These are phyloP conservation scores for Gardenia jasminoides DNA, from an alignment of 257 asterid species.

Conservation along the genomic window DNA sequence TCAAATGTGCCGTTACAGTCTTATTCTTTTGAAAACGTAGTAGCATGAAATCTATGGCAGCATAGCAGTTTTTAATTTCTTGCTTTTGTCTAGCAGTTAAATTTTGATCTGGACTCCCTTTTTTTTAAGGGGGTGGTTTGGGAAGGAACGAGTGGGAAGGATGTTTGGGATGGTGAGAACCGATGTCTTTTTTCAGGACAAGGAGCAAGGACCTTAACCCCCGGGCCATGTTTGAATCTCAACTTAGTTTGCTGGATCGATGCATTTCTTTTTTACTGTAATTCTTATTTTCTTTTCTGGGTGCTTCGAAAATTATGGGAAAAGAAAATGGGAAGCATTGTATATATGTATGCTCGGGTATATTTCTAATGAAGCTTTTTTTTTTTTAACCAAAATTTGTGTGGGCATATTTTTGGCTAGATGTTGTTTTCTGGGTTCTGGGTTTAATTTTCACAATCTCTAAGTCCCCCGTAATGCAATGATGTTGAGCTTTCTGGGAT, in stretches of 20 bases:
- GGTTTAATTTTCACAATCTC: neutral
- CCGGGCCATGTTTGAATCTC: neutral
- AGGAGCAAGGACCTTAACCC: too few relatives aligned
- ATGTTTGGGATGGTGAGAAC: too few relatives aligned
- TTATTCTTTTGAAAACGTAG: too few relatives aligned
- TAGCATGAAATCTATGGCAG: too few relatives aligned
- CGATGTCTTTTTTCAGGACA: too few relatives aligned
- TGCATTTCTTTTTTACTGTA: neutral
- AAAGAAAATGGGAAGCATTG: neutral
- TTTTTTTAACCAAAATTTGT: neutral
- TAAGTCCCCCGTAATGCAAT: neutral
- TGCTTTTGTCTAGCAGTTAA: neutral
- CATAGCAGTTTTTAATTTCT: neutral
- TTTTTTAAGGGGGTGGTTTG: neutral
- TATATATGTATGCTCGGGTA: neutral
- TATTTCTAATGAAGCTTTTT: neutral
- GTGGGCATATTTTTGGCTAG: neutral
- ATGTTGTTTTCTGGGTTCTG: neutral
- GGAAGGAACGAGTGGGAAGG: neutral
- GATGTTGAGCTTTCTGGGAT: neutral
- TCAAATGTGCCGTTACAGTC: slow-evolving; percentile 13
- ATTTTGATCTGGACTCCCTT: slow-evolving; percentile 9
- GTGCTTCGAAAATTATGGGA: slow-evolving; percentile 5
- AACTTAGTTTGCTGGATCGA: neutral
- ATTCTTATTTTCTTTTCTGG: neutral